Base-by-base conservation (phyloP, 495 filamentous ascomycete species). In the Podospora pseudocomata region DNA sequence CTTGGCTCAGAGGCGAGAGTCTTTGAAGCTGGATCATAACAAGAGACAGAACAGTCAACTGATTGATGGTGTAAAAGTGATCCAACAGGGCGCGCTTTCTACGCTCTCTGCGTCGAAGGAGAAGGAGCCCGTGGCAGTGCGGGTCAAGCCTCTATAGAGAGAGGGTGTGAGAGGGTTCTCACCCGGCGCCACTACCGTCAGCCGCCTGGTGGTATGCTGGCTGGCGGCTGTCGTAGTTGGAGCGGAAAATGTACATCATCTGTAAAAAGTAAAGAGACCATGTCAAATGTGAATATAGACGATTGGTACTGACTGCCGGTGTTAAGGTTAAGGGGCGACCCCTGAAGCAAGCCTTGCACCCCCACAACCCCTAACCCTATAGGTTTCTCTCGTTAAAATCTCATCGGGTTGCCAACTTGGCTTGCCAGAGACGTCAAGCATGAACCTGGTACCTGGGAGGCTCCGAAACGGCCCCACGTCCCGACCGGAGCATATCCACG, bases 1-100 rank as follows among this genome's bases (percentile, higher is more conserved):
- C 60, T 85, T 85, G 55, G 86, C 82, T 49, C 80, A 82, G 53
- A 86, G 91, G 54, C 74, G 80, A 58, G 75, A 86, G 74, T 75
- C 82, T 18, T 69, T 80, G 62, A 61, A 82, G 59, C 71, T 79
- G 44, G 88, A 90, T 62, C 71, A 82, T 66, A 55, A 74, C 67
- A 85, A 80, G 71, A 63, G 67, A 67, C 75, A 74, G 63, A 73
- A 83, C 56, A 86, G 86, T 15, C 69, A 67, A 59, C 61, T 90
- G 61, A 71, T 91, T 13, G 82, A 89, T 74, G 90, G 89, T 13
- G 75, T 77, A 19, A 70, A 80, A 73, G 74, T 76, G 57, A 85
- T 90, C 72, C 75, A 86, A 67, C 68, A 74, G 44, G 79, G 65
- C 39, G 39, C 13, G 39, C 39, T 49, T 16, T 49, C 39, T 49